These are phyloP conservation scores for Apiospora malaysiana DNA, from an alignment of 2,329 filamentous ascomycete species.

Conservation along the genomic window DNA sequence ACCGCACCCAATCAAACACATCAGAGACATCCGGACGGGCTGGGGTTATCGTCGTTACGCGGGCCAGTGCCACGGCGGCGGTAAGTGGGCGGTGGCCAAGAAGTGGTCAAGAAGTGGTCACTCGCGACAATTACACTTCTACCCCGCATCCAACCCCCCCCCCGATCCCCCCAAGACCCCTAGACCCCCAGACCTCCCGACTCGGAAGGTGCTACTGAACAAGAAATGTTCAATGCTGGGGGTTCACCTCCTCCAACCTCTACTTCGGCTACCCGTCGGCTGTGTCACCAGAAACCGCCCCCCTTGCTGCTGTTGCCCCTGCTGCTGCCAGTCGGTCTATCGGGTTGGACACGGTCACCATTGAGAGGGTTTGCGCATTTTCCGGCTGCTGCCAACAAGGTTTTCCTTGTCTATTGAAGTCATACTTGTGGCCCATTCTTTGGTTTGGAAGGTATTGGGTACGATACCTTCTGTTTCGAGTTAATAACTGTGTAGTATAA, in stretches of 20 bases:
- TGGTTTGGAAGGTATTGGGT: no score
- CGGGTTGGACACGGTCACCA: background rate
- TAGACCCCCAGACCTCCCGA: background rate
- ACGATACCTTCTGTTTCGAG: no score
- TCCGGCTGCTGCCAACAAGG: no score
- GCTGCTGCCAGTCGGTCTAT: background rate
- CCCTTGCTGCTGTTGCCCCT: background rate
- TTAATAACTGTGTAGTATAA: no score
- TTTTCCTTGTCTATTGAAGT: no score
- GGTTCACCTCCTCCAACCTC: background rate
- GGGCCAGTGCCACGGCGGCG: background rate
- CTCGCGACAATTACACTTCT: background rate
- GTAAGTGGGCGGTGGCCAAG: background rate
- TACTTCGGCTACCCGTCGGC: constrained; percentile 12
- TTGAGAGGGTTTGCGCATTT: no score
- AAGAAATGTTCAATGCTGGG: no score
- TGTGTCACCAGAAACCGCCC: background rate
- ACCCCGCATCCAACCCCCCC: background rate
- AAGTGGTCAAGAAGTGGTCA: background rate
- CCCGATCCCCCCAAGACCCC: no score
- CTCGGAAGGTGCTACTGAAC: background rate
- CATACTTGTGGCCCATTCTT: no score
- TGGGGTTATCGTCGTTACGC: background rate
- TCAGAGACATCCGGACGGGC: background rate
- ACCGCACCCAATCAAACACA: background rate